phyloP scores from a whole-genome alignment of 176 grass and related monocot genomes.

The Olyra latifolia region DNA sequence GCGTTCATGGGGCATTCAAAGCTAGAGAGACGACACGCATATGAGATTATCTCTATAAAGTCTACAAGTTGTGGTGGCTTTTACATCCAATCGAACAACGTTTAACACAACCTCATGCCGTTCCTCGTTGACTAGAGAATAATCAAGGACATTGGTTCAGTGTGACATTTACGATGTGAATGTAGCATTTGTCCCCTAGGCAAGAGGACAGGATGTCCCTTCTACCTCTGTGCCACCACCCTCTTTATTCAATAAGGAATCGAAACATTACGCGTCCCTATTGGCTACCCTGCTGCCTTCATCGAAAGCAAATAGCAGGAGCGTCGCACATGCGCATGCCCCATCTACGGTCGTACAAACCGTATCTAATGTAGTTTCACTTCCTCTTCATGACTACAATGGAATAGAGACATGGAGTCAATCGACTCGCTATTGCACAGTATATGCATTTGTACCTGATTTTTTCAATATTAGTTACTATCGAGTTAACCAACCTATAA shows the following conservation, averaged over 20 bases:
- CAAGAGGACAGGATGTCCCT: not conserved
- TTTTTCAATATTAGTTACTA: not conserved
- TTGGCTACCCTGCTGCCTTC: not conserved
- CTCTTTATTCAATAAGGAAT: not conserved
- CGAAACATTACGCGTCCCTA: not conserved
- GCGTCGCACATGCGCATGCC: constrained; percentile 27
- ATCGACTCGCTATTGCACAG: no score
- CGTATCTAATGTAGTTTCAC: not conserved
- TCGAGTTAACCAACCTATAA: not conserved
- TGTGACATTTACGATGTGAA: no score
- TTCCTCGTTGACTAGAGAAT: no score
- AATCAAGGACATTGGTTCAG: no score
- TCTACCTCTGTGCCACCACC: constrained; percentile 28
- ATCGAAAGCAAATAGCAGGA: constrained; percentile 3
- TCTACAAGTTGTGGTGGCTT: no score
- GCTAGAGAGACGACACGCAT: no score
- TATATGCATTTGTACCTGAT: not conserved
- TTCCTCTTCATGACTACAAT: not conserved
- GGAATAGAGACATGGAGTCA: no score
- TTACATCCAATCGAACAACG: no score
- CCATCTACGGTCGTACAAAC: not conserved
- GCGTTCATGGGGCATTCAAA: no score
- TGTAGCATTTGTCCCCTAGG: not conserved
- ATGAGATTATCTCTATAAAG: no score
- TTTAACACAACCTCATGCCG: no score